Evolutionary conservation across 495 filamentous ascomycete genomes (phyloP), one percentile per base, ranked within the genome.

Genomic region (Physcia stellaris): DNA sequence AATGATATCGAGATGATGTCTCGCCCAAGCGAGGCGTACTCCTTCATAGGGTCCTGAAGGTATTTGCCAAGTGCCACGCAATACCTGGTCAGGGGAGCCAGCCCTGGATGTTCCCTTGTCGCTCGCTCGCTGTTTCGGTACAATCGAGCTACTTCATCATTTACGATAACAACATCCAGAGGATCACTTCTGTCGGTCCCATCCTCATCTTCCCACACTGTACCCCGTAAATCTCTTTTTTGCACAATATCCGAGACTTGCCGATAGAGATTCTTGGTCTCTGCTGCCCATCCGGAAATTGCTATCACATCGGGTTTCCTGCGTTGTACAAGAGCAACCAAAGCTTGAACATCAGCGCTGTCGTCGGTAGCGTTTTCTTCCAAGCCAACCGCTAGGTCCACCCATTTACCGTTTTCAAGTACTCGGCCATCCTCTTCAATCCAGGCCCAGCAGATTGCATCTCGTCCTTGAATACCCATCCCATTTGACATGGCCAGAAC

Each of bases 81-180:
- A 58, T 98, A 98, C 43, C 82, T 71, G 0, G 79, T 81, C 24
- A 90, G 67, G 2, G 81, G 73, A 9, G 66, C 69, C 17, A 93
- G 62, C 6, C 73, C 74, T 3, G 90, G 90, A 49, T 88, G 83
- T 36, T 96, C 90, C 9, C 67, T 58, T 35, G 67, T 66, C n/a
- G 84, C 86, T 17, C 88, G 75, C 16, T 77, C 73, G 52, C 83
- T 94, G 49, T 84, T 81, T 52, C 94, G 85, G 56, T 95, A 98
- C 4, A 96, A 69, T 15, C 90, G 72, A 20, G 90, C 90, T 30
- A 94, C 84, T 59, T 98, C 90, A 47, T 96, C 90, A 44, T 96
- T 94, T 48, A 95, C 82, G 43, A 92, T 78, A 26, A 94, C 67
- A 11, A 95, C 77, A 41, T 96, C 88, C 21, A 96, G 62, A 15